Percentiles rank a stretch among this genome's conserved stretches.
Conservation (phyloP, 148 eudicot genomes). For the Rhododendron molle region DNA sequence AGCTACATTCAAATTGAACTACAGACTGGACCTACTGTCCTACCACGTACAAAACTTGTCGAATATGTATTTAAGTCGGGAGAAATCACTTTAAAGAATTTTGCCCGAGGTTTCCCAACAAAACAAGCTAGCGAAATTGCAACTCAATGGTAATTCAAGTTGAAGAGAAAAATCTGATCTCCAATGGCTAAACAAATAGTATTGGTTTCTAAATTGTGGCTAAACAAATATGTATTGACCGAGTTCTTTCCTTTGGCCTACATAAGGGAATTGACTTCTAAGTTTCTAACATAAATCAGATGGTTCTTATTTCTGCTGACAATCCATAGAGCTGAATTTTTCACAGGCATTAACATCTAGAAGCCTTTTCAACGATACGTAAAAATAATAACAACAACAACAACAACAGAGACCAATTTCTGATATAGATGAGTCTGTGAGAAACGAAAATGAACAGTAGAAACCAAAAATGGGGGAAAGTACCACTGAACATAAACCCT, state of each 20-base stretch:
- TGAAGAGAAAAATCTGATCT: not conserved
- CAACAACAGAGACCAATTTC: not conserved
- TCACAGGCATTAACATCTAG: not conserved
- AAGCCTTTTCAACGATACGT: not conserved
- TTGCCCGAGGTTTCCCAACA: not conserved
- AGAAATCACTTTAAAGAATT: not conserved
- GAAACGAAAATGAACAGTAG: not conserved
- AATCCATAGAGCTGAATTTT: not conserved
- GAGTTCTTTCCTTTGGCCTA: not conserved
- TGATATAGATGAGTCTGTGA: not conserved
- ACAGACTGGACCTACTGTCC: not conserved
- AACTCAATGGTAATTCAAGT: not conserved
- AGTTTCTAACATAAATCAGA: not conserved
- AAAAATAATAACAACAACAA: not conserved
- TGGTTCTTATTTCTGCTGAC: not conserved
- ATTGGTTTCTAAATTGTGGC: too few species aligned
- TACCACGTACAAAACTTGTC: not conserved
- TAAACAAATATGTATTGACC: too few species aligned
- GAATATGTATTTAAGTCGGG: not conserved
- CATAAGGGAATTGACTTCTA: not conserved
- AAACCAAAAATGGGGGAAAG: not conserved
- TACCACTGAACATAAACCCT: not conserved
- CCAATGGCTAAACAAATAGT: too few species aligned
- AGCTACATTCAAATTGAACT: not conserved
- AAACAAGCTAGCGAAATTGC: not conserved